Evolutionary conservation across 345 rosid species (phyloP), one percentile per base, ranked within the genome.

Genomic region (Ceriops tagal): DNA sequence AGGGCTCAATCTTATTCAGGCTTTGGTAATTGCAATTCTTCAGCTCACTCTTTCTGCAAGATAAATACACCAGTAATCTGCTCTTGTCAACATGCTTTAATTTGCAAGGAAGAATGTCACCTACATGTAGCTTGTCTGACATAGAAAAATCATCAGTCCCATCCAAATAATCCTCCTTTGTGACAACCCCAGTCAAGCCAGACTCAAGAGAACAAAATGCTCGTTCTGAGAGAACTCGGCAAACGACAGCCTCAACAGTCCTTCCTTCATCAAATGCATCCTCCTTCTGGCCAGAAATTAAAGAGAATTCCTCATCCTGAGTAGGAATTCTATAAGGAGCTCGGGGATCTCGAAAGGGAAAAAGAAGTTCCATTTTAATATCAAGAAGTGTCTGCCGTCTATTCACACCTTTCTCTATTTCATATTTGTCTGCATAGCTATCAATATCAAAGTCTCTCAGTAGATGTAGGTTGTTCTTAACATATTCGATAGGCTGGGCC

Each of bases 1-100:
- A 68, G 28, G 64, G 72, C 31, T 68, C 72, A 58, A 58, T 16
- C 37, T 68, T 46, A 58, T 24, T 24, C 3, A 27, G 6, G 24
- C 16, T 68, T 28, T 68, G 43, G 22, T 28, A 7, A 58, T 26
- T 43, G 18, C 57, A 58, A 59, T 56, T 58, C 72, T 60, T 68
- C 24, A 68, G 65, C 39, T 68, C 65, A 58, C 72, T 60, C 47
- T 68, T 64, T 68, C 53, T 68, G 60, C 72, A 60, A 58, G 72
- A 58, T 31, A 68, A 39, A 51, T 26, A 27, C 65, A 68, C 72
- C 21, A 58, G 72, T 46, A 16, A 59, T 46, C 56, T 68, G 31
- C 56, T 68, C 57, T 59, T 68, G 3, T 68, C 57, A 39, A 68
- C 31, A 3, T 59, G 24, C 60, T 27, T 68, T 34, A 68, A 46